Evolutionary conservation across 2,329 filamentous ascomycete species (phyloP).

Genomic region (Penicillium verrucosum): DNA sequence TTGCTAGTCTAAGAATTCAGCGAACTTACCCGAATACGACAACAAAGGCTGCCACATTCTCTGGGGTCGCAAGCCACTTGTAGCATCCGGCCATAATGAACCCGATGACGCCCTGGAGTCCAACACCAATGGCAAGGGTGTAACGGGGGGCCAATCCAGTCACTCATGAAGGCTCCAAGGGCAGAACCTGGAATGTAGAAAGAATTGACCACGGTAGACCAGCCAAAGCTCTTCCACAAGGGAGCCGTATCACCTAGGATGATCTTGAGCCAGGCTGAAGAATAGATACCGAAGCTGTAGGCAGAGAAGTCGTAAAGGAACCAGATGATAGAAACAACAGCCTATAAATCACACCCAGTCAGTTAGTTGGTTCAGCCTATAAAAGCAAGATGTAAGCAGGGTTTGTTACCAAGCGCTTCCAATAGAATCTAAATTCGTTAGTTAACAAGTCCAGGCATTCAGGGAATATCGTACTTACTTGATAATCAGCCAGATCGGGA

Average conservation of each 20-base stretch:
- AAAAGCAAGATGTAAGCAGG: neutral
- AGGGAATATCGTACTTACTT: slow-evolving; percentile 34
- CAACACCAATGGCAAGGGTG: slow-evolving; percentile 68
- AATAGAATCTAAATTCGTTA: slow-evolving; percentile 64
- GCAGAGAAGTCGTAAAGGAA: slow-evolving; percentile 83
- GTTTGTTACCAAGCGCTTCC: slow-evolving; percentile 59
- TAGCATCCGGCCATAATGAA: slow-evolving; percentile 88
- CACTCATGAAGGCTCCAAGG: slow-evolving; percentile 70
- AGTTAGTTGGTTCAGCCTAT: slow-evolving; percentile 1
- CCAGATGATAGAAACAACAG: slow-evolving; percentile 72
- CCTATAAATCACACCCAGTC: slow-evolving; percentile 16
- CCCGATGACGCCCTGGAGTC: slow-evolving; percentile 71
- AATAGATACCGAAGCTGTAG: slow-evolving; percentile 85
- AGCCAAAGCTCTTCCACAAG: slow-evolving; percentile 77
- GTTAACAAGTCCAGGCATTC: slow-evolving; percentile 19
- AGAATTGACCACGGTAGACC: slow-evolving; percentile 82
- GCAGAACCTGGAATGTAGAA: slow-evolving; percentile 86
- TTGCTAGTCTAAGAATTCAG: neutral
- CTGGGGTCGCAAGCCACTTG: slow-evolving; percentile 60
- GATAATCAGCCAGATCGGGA: slow-evolving; percentile 51
- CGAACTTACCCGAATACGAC: slow-evolving; percentile 64
- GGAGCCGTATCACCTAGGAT: slow-evolving; percentile 63
- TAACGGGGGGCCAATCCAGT: slow-evolving; percentile 77
- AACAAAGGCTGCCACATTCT: slow-evolving; percentile 70
- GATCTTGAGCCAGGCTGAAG: slow-evolving; percentile 54